phyloP scores from a whole-genome alignment of 495 filamentous ascomycete species.

The Hyaloscypha bicolor region DNA sequence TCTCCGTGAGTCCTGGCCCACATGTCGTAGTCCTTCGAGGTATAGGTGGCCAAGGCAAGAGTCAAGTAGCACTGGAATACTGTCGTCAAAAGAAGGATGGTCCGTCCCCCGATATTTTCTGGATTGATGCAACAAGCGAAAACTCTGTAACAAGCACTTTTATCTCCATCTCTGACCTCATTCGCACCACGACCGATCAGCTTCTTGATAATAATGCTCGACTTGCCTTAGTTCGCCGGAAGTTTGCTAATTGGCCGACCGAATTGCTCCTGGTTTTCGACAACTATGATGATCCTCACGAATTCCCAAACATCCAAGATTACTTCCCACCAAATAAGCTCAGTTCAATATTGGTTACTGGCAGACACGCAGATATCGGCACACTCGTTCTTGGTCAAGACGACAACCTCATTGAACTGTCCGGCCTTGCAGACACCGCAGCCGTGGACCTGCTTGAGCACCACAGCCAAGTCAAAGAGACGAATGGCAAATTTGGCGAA shows the following conservation, averaged over 20 bases:
- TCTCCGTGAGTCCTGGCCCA: not conserved
- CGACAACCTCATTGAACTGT: not conserved
- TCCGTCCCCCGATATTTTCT: not conserved
- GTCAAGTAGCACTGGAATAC: not conserved
- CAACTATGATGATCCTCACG: not conserved
- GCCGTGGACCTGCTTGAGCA: not conserved
- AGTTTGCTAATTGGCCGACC: not conserved
- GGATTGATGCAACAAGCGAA: not conserved
- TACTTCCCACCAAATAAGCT: not conserved
- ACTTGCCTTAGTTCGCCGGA: not conserved
- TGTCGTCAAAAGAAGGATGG: not conserved
- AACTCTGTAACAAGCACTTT: not conserved
- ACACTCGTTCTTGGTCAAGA: not conserved
- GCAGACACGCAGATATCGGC: not conserved
- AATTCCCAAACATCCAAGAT: not conserved
- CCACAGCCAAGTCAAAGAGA: not conserved
- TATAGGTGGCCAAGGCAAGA: conserved; percentile 3
- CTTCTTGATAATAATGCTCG: not conserved
- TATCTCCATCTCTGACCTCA: not conserved
- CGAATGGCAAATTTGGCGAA: not conserved
- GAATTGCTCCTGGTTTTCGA: not conserved
- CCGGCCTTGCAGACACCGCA: not conserved
- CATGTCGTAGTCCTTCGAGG: not conserved
- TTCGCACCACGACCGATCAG: not conserved
- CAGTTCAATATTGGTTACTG: not conserved